These are phyloP conservation scores for Urtica urens DNA, from an alignment of 306 rosid genomes.

Conservation along the genomic window DNA sequence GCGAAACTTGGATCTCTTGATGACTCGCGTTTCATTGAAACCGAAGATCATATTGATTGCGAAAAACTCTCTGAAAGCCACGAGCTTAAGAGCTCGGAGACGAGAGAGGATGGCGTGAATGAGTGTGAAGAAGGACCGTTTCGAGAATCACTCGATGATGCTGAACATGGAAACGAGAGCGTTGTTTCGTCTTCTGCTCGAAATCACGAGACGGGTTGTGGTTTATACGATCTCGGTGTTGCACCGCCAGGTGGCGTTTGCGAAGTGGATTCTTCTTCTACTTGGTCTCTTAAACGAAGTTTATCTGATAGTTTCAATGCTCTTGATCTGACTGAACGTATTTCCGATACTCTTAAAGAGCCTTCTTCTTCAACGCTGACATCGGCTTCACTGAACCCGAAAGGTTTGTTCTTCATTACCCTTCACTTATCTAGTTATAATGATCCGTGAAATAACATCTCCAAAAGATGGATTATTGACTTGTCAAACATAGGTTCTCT, in stretches of 20 bases:
- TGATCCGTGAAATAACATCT: slow-evolving; percentile 13
- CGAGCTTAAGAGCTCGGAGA: slow-evolving; percentile 19
- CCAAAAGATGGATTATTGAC: no score
- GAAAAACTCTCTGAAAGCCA: slow-evolving; percentile 12
- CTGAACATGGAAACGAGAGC: slow-evolving; percentile 8
- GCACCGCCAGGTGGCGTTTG: slow-evolving; percentile 11
- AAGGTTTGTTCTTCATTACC: slow-evolving; percentile 38
- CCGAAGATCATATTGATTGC: not conserved
- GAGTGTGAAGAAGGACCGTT: slow-evolving; percentile 18
- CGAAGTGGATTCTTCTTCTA: slow-evolving; percentile 20
- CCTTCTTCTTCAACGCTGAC: slow-evolving; percentile 16
- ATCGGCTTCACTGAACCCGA: slow-evolving; percentile 20
- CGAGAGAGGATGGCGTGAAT: slow-evolving; percentile 22
- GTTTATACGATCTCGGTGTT: no score
- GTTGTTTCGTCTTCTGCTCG: no score
- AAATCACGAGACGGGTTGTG: no score
- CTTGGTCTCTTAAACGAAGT: slow-evolving; percentile 17
- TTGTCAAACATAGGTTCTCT: no score
- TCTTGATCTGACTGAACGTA: slow-evolving; percentile 13
- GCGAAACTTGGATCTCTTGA: slow-evolving; percentile 11
- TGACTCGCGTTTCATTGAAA: not conserved
- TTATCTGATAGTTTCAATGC: slow-evolving; percentile 16
- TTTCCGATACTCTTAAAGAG: slow-evolving; percentile 17
- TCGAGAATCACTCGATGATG: slow-evolving; percentile 14
- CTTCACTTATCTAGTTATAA: not conserved